Conservation (phyloP, 106 monocot genomes). For the Allium fistulosum region DNA sequence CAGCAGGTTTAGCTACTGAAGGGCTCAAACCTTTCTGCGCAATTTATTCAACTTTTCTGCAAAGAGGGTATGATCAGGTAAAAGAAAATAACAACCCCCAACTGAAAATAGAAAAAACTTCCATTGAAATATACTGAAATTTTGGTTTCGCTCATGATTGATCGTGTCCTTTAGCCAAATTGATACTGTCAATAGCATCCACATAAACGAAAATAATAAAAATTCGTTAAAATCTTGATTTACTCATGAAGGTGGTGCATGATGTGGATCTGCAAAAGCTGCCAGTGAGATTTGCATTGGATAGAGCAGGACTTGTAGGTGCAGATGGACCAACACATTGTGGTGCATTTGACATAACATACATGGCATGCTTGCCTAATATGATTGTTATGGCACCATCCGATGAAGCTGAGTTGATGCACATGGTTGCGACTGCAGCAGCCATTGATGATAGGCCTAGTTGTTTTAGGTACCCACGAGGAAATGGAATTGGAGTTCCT, state of each 20-base stretch:
- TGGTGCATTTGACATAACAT: conserved; percentile 74
- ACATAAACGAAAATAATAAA: no score
- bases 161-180: no score
- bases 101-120: no score
- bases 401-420: conserved; percentile 75
- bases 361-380: conserved; percentile 74
- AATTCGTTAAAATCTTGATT: not conserved
- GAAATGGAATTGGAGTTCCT: conserved; percentile 57
- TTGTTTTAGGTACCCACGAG: conserved; percentile 84
- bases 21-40: conserved; percentile 94
- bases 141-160: no score
- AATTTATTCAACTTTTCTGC: conserved; percentile 86
- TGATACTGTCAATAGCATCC: no score
- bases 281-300: conserved; percentile 58
- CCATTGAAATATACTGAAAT: no score
- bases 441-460: conserved; percentile 74
- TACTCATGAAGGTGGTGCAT: conserved; percentile 25
- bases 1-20: conserved; percentile 47
- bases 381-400: conserved; percentile 80
- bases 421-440: conserved; percentile 89
- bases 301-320: conserved; percentile 61
- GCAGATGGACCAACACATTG: conserved; percentile 53
- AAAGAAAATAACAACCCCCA: not conserved
- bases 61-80: conserved; percentile 90
- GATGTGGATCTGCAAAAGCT: conserved; percentile 70